Percentiles rank a stretch among this genome's conserved stretches.
Conservation (phyloP, 371 early-diverging fungal genomes). For the Apophysomyces sp. region DNA sequence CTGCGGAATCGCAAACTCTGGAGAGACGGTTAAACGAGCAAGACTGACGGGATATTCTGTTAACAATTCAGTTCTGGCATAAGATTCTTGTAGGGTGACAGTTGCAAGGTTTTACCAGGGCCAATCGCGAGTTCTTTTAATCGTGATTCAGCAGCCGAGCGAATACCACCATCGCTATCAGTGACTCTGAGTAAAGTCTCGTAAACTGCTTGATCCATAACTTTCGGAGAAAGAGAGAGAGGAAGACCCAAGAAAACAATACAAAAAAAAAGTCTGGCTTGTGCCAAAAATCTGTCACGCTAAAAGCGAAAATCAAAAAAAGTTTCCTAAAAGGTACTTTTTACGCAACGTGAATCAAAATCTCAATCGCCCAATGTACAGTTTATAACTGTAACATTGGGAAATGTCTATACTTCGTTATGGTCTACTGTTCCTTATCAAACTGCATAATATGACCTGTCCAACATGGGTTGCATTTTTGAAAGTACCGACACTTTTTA, state of each 20-base stretch:
- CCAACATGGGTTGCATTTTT: no score
- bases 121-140: constrained; percentile 66
- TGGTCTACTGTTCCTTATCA: no score
- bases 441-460: no score
- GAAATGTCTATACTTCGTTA: no score
- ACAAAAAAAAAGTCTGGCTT: background rate
- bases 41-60: constrained; percentile 68
- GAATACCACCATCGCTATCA: constrained; percentile 64
- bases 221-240: background rate
- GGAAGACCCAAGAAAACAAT: no score
- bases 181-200: constrained; percentile 70
- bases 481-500: no score
- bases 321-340: no score
- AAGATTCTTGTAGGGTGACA: background rate
- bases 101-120: constrained; percentile 48
- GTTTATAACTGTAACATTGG: no score
- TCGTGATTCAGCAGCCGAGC: constrained; percentile 67
- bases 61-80: background rate
- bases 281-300: no score
- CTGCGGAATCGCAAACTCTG: constrained; percentile 61
- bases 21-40: constrained; percentile 65
- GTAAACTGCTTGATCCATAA: constrained; percentile 74
- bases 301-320: no score
- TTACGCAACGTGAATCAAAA: no score
- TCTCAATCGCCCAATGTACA: no score